Percentiles rank a stretch among this genome's conserved stretches.
Conservation (phyloP, 1,284 basidiomycete species). For the Rhodotorula sp. region DNA sequence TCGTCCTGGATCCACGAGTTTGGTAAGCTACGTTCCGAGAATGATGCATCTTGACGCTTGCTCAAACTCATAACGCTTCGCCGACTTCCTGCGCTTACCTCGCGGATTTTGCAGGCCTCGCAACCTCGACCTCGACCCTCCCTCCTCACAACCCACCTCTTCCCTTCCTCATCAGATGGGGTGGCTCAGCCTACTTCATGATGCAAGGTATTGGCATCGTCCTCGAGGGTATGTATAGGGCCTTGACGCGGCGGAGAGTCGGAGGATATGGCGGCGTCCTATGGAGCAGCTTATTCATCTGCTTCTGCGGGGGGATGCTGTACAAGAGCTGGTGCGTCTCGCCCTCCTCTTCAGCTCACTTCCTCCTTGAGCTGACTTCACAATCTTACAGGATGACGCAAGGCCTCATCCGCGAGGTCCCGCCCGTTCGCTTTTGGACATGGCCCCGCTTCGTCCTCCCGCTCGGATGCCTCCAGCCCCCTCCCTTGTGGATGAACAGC, state of each 20-base stretch:
- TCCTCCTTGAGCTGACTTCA: background rate
- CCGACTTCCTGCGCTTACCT: no score
- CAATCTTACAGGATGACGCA: slow-evolving; percentile 11
- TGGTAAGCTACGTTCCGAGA: background rate
- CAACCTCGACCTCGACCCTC: slow-evolving; percentile 14
- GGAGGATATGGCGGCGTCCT: slow-evolving; percentile 28
- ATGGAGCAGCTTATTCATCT: slow-evolving; percentile 27
- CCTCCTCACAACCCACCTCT: background rate
- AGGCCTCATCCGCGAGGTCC: slow-evolving; percentile 29
- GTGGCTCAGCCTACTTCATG: slow-evolving; percentile 38
- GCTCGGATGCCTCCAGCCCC: slow-evolving; percentile 24
- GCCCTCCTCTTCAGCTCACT: background rate
- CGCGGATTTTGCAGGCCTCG: slow-evolving; percentile 5
- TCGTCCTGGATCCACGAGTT: slow-evolving; percentile 35
- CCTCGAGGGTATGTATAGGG: slow-evolving; percentile 31
- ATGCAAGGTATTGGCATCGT: slow-evolving; percentile 38
- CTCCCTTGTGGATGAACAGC: slow-evolving; percentile 26
- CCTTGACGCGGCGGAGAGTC: slow-evolving; percentile 15
- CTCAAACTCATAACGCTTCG: no score
- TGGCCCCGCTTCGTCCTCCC: slow-evolving; percentile 27
- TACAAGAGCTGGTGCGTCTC: slow-evolving; percentile 17
- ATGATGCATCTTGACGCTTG: no score
- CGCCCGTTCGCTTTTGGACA: slow-evolving; percentile 20
- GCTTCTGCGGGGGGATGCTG: background rate
- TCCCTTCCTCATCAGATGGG: slow-evolving; percentile 22